A percentile compares a stretch with the other conserved stretches of the same genome.
phyloP scores from a whole-genome alignment of 768 basidiomycete species.

The Kwoniella sp. region DNA sequence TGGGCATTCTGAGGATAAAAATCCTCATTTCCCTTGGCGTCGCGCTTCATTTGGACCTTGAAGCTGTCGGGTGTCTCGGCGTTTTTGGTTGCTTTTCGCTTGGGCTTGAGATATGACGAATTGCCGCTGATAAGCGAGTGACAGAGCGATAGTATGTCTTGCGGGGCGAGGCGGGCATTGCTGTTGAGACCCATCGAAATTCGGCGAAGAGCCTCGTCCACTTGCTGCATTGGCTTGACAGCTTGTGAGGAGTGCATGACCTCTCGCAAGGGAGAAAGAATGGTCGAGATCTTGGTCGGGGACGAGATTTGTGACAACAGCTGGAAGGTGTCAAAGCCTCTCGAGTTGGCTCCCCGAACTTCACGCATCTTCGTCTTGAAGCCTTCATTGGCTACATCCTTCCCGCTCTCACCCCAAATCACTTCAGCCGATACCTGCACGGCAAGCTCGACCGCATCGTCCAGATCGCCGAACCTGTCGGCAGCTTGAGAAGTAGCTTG shows the following conservation, averaged over 20 bases:
- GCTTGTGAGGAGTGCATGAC: constrained; percentile 86
- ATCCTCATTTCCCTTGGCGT: constrained; percentile 62
- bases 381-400: constrained; percentile 81
- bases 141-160: constrained; percentile 76
- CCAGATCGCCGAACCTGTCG: constrained; percentile 67
- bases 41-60: constrained; percentile 77
- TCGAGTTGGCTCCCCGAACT: constrained; percentile 78
- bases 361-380: constrained; percentile 96
- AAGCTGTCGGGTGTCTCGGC: constrained; percentile 62
- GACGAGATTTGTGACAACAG: constrained; percentile 77
- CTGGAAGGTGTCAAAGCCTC: constrained; percentile 81
- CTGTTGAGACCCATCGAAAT: constrained; percentile 81
- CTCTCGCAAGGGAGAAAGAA: constrained; percentile 76
- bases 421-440: constrained; percentile 83
- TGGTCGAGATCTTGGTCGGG: constrained; percentile 71
- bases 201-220: constrained; percentile 84
- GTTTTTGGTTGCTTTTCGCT: constrained; percentile 55
- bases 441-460: constrained; percentile 75
- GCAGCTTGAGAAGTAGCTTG: constrained; percentile 67
- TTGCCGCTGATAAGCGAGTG: constrained; percentile 90
- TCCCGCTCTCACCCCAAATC: constrained; percentile 89
- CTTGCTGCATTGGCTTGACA: constrained; percentile 73
- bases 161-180: constrained; percentile 70
- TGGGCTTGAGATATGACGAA: constrained; percentile 76
- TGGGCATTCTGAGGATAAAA: constrained; percentile 85